These are phyloP conservation scores for Zygoascus tannicola DNA, from an alignment of 805 yeast genomes.

Conservation along the genomic window DNA sequence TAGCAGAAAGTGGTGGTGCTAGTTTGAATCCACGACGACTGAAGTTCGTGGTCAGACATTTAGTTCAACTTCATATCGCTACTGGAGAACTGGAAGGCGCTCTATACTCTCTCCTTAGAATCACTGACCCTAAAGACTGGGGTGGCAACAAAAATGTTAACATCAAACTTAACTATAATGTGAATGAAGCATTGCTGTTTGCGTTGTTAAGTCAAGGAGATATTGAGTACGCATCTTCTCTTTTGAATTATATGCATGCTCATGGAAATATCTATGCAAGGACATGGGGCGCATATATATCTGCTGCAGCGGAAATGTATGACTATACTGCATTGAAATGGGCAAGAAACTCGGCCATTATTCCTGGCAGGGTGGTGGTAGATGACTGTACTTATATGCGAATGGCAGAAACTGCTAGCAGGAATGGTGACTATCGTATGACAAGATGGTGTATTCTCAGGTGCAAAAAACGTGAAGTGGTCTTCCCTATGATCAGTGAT, in stretches of 20 bases:
- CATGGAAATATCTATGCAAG: slow-evolving; percentile 20
- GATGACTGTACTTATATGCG: slow-evolving; percentile 23
- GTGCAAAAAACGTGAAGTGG: slow-evolving; percentile 18
- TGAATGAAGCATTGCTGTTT: slow-evolving; percentile 22
- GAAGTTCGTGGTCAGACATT: slow-evolving; percentile 8
- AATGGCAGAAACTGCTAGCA: slow-evolving; percentile 21
- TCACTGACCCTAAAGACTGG: slow-evolving; percentile 1
- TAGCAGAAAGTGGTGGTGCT: not conserved
- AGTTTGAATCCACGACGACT: not conserved
- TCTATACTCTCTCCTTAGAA: slow-evolving; percentile 17
- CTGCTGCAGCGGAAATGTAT: slow-evolving; percentile 15
- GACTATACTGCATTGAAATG: slow-evolving; percentile 22
- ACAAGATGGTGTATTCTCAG: slow-evolving; percentile 23
- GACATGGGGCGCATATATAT: slow-evolving; percentile 26
- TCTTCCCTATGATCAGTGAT: not conserved
- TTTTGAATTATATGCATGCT: slow-evolving; percentile 17
- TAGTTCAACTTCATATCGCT: slow-evolving; percentile 16
- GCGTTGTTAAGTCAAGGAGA: slow-evolving; percentile 21
- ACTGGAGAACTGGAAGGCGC: slow-evolving; percentile 18
- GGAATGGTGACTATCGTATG: slow-evolving; percentile 21
- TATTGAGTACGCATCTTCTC: slow-evolving; percentile 20
- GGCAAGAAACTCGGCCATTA: slow-evolving; percentile 20
- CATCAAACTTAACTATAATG: slow-evolving; percentile 4
- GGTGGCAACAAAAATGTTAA: slow-evolving; percentile 12
- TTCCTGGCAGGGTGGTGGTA: slow-evolving; percentile 25